A percentile compares a stretch with the other conserved stretches of the same genome.
These are phyloP conservation scores for Camellia lanceoleosa DNA, from an alignment of 148 eudicot genomes.

Conservation along the genomic window DNA sequence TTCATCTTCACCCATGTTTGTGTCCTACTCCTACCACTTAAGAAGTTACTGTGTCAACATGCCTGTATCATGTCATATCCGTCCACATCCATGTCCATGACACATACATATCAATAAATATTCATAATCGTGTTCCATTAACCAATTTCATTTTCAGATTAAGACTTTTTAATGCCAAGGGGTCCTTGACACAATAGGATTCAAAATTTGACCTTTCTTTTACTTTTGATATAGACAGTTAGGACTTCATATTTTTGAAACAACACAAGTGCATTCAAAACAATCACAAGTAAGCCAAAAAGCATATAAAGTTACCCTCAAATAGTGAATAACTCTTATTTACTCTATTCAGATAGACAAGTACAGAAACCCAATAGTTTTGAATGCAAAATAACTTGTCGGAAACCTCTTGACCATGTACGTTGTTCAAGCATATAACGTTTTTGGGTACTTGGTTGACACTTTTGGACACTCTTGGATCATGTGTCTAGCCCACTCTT, in stretches of 20 bases:
- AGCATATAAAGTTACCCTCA: background rate
- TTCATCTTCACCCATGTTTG: background rate
- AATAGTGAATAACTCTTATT: background rate
- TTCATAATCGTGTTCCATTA: background rate
- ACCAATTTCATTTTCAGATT: background rate
- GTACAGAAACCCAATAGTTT: background rate
- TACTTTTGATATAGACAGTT: conserved; percentile 2
- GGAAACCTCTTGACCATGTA: background rate
- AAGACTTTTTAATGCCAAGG: background rate
- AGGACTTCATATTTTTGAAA: background rate
- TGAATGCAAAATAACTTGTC: background rate
- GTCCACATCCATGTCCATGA: background rate
- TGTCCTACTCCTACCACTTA: background rate
- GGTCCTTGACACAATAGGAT: background rate
- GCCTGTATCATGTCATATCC: background rate
- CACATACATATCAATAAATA: background rate
- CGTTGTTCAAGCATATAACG: background rate
- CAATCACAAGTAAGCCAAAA: background rate
- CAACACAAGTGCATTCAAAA: background rate
- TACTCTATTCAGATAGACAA: background rate
- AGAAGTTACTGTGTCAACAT: background rate
- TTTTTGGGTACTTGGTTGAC: background rate
- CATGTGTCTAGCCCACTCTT: background rate
- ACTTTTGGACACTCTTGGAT: background rate
- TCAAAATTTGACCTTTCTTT: background rate